A percentile compares a stretch with the other conserved stretches of the same genome.
Conservation (phyloP, 331 rosid genomes). For the Acacia pycnantha region DNA sequence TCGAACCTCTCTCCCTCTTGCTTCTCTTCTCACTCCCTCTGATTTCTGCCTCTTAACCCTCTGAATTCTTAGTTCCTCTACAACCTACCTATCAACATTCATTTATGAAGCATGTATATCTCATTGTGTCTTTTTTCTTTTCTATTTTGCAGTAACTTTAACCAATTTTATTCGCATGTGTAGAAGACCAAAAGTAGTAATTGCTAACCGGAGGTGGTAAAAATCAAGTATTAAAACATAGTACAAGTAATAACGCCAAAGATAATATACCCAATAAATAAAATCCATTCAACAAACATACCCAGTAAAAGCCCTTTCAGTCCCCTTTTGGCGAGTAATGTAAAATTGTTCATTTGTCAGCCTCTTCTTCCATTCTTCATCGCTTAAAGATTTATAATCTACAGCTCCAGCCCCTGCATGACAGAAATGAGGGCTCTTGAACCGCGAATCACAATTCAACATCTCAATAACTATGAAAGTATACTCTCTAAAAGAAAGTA, state of each 20-base stretch:
- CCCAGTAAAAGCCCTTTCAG: conserved; percentile 98
- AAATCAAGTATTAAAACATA: conserved; percentile 5
- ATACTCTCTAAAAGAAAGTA: background rate
- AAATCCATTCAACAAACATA: conserved; percentile 29
- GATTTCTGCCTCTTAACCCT: too few species aligned
- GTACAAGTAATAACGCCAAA: background rate
- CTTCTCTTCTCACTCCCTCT: too few species aligned
- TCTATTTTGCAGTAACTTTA: background rate
- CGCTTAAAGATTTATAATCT: conserved; percentile 61
- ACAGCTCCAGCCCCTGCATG: conserved; percentile 51
- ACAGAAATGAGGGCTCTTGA: background rate
- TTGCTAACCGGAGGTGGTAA: background rate
- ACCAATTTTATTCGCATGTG: too few species aligned
- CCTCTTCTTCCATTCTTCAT: conserved; percentile 72
- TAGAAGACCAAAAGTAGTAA: background rate
- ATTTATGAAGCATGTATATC: background rate
- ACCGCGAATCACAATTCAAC: background rate
- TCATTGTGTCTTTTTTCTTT: background rate
- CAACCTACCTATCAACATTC: background rate
- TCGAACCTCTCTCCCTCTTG: too few species aligned
- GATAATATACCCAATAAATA: background rate
- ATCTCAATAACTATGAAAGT: background rate
- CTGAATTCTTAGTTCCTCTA: too few species aligned
- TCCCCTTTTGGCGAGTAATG: conserved; percentile 84
- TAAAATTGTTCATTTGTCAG: conserved; percentile 69